A percentile compares a stretch with the other conserved stretches of the same genome.
These are phyloP conservation scores for Gentiana macrophylla DNA, from an alignment of 257 asterid species.

Conservation along the genomic window DNA sequence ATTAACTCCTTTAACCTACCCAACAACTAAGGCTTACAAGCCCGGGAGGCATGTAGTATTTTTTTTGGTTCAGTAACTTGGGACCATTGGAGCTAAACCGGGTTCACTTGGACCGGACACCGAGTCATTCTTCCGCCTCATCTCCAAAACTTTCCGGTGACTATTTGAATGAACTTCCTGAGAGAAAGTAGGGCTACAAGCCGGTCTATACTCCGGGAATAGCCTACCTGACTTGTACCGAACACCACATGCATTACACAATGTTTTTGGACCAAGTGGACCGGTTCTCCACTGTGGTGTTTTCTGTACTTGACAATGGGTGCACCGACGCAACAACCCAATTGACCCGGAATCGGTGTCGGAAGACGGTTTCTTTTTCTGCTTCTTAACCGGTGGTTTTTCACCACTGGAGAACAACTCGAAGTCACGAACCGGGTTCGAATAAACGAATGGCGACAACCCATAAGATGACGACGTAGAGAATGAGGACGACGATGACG, in stretches of 20 bases:
- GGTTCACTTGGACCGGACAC: constrained; percentile 7
- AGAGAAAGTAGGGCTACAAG: constrained; percentile 33
- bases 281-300: constrained; percentile 36
- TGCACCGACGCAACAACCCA: constrained; percentile 22
- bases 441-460: constrained; percentile 7
- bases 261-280: constrained; percentile 29
- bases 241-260: constrained; percentile 40
- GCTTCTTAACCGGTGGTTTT: constrained; percentile 19
- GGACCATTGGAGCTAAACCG: constrained; percentile 16
- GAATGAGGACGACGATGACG: constrained; percentile 20
- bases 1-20: constrained; percentile 3
- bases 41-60: background rate
- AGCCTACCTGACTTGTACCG: constrained; percentile 33
- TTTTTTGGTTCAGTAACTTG: constrained; percentile 6
- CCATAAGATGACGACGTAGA: constrained; percentile 15
- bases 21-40: constrained; percentile 7
- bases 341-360: constrained; percentile 9
- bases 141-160: constrained; percentile 30
- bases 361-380: constrained; percentile 10
- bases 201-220: constrained; percentile 32
- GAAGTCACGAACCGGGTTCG: constrained; percentile 13
- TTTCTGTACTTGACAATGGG: constrained; percentile 26
- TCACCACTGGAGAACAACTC: constrained; percentile 10
- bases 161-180: constrained; percentile 23
- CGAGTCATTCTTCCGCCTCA: constrained; percentile 24